phyloP scores from a whole-genome alignment of 768 basidiomycete species.

The Tremella fuciformis region DNA sequence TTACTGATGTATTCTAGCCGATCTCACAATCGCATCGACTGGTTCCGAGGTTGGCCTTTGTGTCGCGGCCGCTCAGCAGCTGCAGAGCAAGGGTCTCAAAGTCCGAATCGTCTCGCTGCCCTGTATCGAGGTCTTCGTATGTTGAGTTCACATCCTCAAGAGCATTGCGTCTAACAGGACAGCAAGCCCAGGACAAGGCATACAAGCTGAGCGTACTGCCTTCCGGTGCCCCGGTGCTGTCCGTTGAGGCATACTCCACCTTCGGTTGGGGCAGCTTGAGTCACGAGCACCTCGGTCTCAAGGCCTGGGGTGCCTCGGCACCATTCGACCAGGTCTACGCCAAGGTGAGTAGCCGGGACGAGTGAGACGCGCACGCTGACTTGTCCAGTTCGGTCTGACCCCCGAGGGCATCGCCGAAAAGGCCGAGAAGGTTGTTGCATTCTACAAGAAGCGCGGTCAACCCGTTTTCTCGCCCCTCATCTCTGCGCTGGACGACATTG shows the following conservation, averaged over 20 bases:
- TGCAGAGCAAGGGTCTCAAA: constrained; percentile 73
- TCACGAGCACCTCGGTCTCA: constrained; percentile 65
- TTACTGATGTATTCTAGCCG: constrained; percentile 56
- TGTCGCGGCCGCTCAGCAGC: constrained; percentile 76
- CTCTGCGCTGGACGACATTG: constrained; percentile 50
- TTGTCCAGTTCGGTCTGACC: constrained; percentile 43
- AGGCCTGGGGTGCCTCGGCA: constrained; percentile 81
- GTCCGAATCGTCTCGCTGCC: constrained; percentile 82
- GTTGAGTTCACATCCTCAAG: constrained; percentile 7
- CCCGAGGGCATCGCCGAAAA: constrained; percentile 63
- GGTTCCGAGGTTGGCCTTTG: constrained; percentile 84
- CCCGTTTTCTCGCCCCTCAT: constrained; percentile 51
- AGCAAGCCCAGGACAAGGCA: constrained; percentile 69
- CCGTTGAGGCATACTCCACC: constrained; percentile 77
- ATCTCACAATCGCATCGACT: constrained; percentile 81
- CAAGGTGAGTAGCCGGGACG: constrained; percentile 57
- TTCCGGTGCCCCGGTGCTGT: constrained; percentile 83
- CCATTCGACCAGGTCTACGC: constrained; percentile 88
- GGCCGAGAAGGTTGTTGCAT: constrained; percentile 79
- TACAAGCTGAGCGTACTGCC: constrained; percentile 82
- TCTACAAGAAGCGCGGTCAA: constrained; percentile 67
- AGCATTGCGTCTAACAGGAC: not conserved
- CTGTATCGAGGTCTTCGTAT: constrained; percentile 71
- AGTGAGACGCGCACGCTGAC: constrained; percentile 56
- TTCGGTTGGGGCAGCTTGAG: constrained; percentile 85